Conservation (phyloP, 2,329 filamentous ascomycete genomes). For the Aspergillus sojae region DNA sequence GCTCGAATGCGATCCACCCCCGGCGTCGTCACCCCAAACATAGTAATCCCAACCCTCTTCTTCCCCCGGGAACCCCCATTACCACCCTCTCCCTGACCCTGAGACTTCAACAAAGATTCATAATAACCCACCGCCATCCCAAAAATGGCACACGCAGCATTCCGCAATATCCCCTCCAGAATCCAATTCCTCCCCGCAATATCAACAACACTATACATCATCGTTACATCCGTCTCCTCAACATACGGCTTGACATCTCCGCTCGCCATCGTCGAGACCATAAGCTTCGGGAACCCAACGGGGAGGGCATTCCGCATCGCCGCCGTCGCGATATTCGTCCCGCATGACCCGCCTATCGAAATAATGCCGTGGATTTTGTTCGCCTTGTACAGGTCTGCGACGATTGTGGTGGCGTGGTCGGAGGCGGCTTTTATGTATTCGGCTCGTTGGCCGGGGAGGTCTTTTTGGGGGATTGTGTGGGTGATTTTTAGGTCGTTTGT, state of each 20-base stretch:
- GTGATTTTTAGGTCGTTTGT: slow-evolving; percentile 50
- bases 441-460: slow-evolving; percentile 46
- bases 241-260: slow-evolving; percentile 67
- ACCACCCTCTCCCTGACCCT: background rate
- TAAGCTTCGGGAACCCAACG: slow-evolving; percentile 69
- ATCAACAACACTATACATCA: slow-evolving; percentile 74
- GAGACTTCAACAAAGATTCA: background rate
- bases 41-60: slow-evolving; percentile 62
- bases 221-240: slow-evolving; percentile 67
- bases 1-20: slow-evolving; percentile 60
- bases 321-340: slow-evolving; percentile 62
- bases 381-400: slow-evolving; percentile 44
- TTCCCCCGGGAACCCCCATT: background rate
- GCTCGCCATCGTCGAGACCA: slow-evolving; percentile 70
- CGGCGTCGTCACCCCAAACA: slow-evolving; percentile 75
- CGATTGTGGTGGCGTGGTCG: slow-evolving; percentile 46
- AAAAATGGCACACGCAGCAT: slow-evolving; percentile 64
- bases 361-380: slow-evolving; percentile 58
- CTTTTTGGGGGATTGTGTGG: slow-evolving; percentile 38
- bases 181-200: slow-evolving; percentile 67
- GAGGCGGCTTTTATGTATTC: slow-evolving; percentile 63
- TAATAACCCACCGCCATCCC: slow-evolving; percentile 59
- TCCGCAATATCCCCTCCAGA: slow-evolving; percentile 60
- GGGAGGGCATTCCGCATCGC: slow-evolving; percentile 65
- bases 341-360: slow-evolving; percentile 64